Evolutionary conservation across 2,329 filamentous ascomycete species (phyloP), one percentile per base, ranked within the genome.

Genomic region (Akanthomyces uredinophilus): DNA sequence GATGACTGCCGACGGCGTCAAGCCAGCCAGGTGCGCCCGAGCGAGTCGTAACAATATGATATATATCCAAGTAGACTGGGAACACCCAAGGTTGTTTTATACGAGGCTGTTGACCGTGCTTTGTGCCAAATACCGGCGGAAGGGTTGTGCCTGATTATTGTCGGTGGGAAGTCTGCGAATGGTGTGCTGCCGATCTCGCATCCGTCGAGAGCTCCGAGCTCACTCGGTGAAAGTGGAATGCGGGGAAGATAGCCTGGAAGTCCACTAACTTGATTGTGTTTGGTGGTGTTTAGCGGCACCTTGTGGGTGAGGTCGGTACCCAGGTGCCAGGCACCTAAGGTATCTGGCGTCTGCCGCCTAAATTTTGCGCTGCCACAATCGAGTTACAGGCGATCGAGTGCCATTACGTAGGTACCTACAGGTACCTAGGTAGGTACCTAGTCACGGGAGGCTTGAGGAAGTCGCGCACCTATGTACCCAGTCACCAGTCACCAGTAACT

Each of bases 121-220:
- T 27, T 52, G 47, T 14, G 37, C 14, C 39, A 24, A 24, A 13
- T 24, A 20, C 13, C 14, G 22, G 16, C 22, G 37, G 20, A 35
- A 22, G 13, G 20, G n/a, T n/a, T 35, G 4, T 39, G 20, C 22
- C 5, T 29, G 18, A 13, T 37, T 24, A n/a, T 32, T 60, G 47
- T 35, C 11, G 37, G 37, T 41, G 56, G 37, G 8, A 51, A 24
- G 46, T 51, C 43, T 22, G 22, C 35, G 6, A 24, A 10, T 20
- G 20, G 2, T 32, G 24, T 22, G 49, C 10, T 49, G 49, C 58
- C 58, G 49, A 60, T 53, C 49, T 53, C 58, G 49, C 58, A 53
- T 46, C 39, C 49, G 58, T 60, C 29, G 8, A 53, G 58, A 60
- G 58, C 58, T 60, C 58, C 27, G 58, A 60, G 58, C 58, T 53